phyloP scores from a whole-genome alignment of 75 land plant genomes.

The Larix kaempferi region DNA sequence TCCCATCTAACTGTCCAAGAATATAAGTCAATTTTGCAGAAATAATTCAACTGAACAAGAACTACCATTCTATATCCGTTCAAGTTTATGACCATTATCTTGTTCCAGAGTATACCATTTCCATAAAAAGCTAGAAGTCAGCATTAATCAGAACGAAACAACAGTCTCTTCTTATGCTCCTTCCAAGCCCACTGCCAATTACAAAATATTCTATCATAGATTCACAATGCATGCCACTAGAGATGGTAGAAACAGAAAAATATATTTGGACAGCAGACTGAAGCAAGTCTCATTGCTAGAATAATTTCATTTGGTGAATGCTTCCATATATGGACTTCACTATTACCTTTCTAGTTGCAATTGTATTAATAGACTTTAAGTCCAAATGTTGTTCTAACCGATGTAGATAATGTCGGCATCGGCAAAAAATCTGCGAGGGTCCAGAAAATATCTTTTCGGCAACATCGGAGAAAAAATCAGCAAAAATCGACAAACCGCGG shows the following conservation, averaged over 20 bases:
- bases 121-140: not conserved
- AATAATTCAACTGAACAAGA: not conserved
- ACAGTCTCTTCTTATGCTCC: not conserved
- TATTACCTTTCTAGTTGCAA: not conserved
- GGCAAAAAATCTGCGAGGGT: too few relatives aligned
- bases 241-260: not conserved
- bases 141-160: not conserved
- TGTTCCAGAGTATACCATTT: not conserved
- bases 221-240: not conserved
- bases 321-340: not conserved
- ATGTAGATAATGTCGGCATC: too few relatives aligned
- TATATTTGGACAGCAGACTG: not conserved
- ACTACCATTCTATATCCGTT: not conserved
- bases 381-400: too few relatives aligned
- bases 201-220: not conserved
- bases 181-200: not conserved
- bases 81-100: not conserved
- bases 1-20: too few relatives aligned
- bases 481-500: too few relatives aligned
- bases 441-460: too few relatives aligned
- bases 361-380: not conserved
- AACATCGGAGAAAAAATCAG: too few relatives aligned
- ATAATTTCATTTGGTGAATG: not conserved
- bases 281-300: not conserved
- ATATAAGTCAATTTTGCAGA: too few relatives aligned